phyloP scores from a whole-genome alignment of 2,329 filamentous ascomycete genomes.

The Exophiala aquamarina region DNA sequence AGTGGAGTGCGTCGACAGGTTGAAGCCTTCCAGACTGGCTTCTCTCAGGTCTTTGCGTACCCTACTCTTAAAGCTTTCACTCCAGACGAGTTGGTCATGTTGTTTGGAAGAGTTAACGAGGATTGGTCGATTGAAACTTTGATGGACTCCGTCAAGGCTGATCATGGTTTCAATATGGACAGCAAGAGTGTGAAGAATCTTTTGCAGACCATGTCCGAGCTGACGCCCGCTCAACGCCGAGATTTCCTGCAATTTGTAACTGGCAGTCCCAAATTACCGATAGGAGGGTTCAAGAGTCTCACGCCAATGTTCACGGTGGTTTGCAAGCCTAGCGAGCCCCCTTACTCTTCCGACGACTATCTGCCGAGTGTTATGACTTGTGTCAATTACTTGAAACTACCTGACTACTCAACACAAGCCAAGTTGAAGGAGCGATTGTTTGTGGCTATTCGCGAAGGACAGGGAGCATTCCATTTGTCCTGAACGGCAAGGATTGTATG shows the following conservation, averaged over 20 bases:
- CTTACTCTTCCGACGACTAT: conserved; percentile 92
- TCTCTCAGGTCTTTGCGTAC: conserved; percentile 96
- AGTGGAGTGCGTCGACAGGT: conserved; percentile 83
- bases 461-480: conserved; percentile 95
- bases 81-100: conserved; percentile 87
- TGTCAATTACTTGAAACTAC: conserved; percentile 97
- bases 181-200: conserved; percentile 93
- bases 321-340: conserved; percentile 95
- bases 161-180: conserved; percentile 98
- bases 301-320: conserved; percentile 99
- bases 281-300: conserved; percentile 95
- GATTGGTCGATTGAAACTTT: conserved; percentile 98
- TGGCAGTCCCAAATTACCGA: conserved; percentile 94
- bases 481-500: conserved; percentile 49
- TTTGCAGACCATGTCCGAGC: conserved; percentile 90
- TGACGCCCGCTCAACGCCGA: conserved; percentile 71
- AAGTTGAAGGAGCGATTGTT: conserved; percentile 75
- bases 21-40: conserved; percentile 85
- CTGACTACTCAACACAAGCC: conserved; percentile 81
- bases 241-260: conserved; percentile 98
- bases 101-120: conserved; percentile 90
- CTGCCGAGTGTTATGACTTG: conserved; percentile 99
- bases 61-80: conserved; percentile 90
- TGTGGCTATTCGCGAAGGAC: conserved; percentile 88
- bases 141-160: conserved; percentile 97